These are phyloP conservation scores for Leccinum uliginosum DNA, from an alignment of 768 basidiomycete species.

Conservation along the genomic window DNA sequence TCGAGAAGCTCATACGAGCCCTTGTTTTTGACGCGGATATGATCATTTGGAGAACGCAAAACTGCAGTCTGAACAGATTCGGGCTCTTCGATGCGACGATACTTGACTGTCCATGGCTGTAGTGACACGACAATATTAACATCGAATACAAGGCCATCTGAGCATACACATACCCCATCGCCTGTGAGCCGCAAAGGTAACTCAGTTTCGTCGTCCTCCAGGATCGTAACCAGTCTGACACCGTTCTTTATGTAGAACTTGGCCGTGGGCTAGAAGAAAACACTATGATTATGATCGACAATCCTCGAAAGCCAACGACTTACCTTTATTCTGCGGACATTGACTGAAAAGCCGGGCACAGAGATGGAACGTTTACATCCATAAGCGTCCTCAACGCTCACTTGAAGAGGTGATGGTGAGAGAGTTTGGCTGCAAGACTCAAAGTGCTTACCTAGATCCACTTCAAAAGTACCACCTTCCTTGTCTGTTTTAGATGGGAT, in stretches of 20 bases:
- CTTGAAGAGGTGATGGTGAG: constrained; percentile 32
- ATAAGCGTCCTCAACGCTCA: constrained; percentile 83
- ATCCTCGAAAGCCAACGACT: constrained; percentile 12
- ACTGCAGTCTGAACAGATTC: constrained; percentile 37
- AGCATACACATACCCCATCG: constrained; percentile 62
- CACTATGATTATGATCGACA: neutral
- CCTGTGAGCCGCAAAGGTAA: constrained; percentile 88
- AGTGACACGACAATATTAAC: neutral
- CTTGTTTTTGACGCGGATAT: constrained; percentile 66
- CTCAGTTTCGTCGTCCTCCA: constrained; percentile 67
- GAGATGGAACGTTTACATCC: constrained; percentile 77
- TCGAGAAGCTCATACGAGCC: constrained; percentile 73
- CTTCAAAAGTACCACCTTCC: constrained; percentile 73
- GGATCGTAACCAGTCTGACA: constrained; percentile 55
- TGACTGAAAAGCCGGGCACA: constrained; percentile 76
- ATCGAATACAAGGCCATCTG: neutral
- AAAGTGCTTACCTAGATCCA: constrained; percentile 59
- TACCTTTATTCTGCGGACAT: constrained; percentile 79
- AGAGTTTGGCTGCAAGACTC: neutral
- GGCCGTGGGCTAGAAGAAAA: constrained; percentile 63
- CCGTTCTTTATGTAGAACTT: constrained; percentile 73
- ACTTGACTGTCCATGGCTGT: constrained; percentile 87
- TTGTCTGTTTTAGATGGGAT: constrained; percentile 63
- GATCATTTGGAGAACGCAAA: constrained; percentile 62
- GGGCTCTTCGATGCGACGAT: constrained; percentile 49